Base-by-base conservation (phyloP, 768 basidiomycete genomes). In the Mycena filopes region DNA sequence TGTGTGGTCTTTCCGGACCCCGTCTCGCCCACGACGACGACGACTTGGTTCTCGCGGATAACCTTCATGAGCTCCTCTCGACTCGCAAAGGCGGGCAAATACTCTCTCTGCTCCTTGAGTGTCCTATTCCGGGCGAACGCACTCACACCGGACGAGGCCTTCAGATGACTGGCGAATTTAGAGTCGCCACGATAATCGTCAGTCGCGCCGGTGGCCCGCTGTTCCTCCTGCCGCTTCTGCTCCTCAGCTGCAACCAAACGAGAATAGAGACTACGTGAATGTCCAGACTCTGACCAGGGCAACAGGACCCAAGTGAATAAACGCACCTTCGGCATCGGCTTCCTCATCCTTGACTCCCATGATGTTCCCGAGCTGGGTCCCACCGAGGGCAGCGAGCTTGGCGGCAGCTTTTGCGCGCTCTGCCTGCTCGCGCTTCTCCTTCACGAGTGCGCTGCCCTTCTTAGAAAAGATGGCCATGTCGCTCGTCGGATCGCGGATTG, bases 1-100 rank as follows among this genome's bases (percentile, higher is more conserved):
- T 99, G 98, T 0, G 98, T 99, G 1, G 98, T 99, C 80, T 99
- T 99, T 8, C 98, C 98, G 0, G 97, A 99, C 12, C 98, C 98
- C n/a, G 98, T 99, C 79, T 99, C 98, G n/a, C 98, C 98, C 42
- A 99, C 93, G 41, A 99, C 95, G 60, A 99, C 89, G 49, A 93
- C 83, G 40, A 99, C 98, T 88, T 99, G 98, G 73, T 98, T 97
- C 71, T 99, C 98, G 45, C 97, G 84, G 36, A 99, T 86, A 38
- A 89, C 85, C 73, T 86, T 90, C 82, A 99, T 86, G 28, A 99
- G 79, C 56, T 98, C 95, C 74, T 98, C 96, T 43, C 98, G 87
- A 71, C 95, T 97, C 2, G 98, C 98, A 76, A 99, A 99, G 2
- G 98, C 98, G 6, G 98, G 98, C 20, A 99, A 81, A 77, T 96